phyloP scores from a whole-genome alignment of 441 rosid genomes.

The Kokia cookei region DNA sequence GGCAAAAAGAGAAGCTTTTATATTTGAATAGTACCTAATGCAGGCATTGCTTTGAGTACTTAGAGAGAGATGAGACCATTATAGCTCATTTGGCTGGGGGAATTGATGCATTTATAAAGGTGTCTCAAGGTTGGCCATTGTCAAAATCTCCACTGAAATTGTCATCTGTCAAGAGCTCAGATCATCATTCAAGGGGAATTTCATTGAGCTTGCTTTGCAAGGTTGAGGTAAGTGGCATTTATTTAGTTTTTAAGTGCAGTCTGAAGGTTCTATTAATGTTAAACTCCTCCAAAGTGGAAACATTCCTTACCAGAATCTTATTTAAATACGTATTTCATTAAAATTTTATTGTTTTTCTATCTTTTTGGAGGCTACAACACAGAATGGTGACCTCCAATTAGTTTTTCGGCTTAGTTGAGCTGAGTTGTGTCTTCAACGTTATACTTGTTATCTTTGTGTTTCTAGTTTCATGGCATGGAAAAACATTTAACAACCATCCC shows the following conservation, averaged over 20 bases:
- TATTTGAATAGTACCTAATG: constrained; percentile 15
- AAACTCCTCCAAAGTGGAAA: neutral
- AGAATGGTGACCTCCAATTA: neutral
- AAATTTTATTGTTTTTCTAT: neutral
- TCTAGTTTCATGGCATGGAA: neutral
- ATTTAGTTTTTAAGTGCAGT: neutral
- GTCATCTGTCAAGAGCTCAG: constrained; percentile 50
- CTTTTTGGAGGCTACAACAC: neutral
- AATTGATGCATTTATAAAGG: constrained; percentile 59
- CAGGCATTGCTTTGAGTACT: constrained; percentile 73
- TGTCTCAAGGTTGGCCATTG: constrained; percentile 77
- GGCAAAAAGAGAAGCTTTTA: neutral
- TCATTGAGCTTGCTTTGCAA: constrained; percentile 55
- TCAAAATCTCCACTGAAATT: constrained; percentile 54
- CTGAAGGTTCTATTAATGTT: neutral
- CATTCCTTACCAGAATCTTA: neutral
- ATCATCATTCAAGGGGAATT: constrained; percentile 43
- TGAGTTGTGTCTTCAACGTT: neutral
- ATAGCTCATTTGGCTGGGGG: constrained; percentile 62
- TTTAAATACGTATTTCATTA: neutral
- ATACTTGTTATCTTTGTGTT: neutral
- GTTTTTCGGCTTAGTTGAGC: neutral
- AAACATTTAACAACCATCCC: neutral
- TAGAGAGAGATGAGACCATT: constrained; percentile 62
- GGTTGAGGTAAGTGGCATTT: constrained; percentile 50